Base-by-base conservation (phyloP, 805 yeast species). In the Barnettozyma botsteinii region DNA sequence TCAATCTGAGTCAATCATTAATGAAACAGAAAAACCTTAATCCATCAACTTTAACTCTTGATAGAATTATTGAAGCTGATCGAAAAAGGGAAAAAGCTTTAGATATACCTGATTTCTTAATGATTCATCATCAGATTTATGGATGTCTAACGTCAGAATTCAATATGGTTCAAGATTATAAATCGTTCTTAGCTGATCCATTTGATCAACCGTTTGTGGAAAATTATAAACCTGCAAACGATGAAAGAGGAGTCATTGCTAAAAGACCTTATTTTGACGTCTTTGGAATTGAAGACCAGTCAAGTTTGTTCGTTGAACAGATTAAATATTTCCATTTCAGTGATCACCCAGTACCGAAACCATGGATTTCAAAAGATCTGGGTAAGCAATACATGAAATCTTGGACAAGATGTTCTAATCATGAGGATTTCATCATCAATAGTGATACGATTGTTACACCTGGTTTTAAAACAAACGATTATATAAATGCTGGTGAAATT, bases 281-380 rank as follows among this genome's bases (percentile, higher is more conserved):
- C 13, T 39, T 43, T 8, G 31, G 35, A 4, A 22, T 57, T 9
- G 34, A 28, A 3, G 28, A 24, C 10, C 46, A 46, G 14, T 51
- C 47, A 31, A 50, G 47, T n/a, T 33, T 32, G 13, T 33, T 48
- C 4, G 42, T 10, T 18, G 9, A 61, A 7, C 53, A 62, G 9
- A 56, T 70, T 6, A 72, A 69, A 49, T 62, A 76, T 39, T 55
- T 78, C 22, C 88, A 81, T 55, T 81, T 75, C 55, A 73, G 82
- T 4, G 88, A 81, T 52, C 67, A 69, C 28, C 87, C 87, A 5
- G 56, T 79, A 7, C 76, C 79, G 0, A 80, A 81, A 51, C 86
- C 86, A 5, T 80, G 88, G 87, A 54, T 42, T 33, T 23, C 38
- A n/a, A 43, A 49, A 25, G 30, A 41, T 12, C 48, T 41, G 1